These are phyloP conservation scores for Cystobasidium pallidum DNA, from an alignment of 1,284 basidiomycete genomes.

Conservation along the genomic window DNA sequence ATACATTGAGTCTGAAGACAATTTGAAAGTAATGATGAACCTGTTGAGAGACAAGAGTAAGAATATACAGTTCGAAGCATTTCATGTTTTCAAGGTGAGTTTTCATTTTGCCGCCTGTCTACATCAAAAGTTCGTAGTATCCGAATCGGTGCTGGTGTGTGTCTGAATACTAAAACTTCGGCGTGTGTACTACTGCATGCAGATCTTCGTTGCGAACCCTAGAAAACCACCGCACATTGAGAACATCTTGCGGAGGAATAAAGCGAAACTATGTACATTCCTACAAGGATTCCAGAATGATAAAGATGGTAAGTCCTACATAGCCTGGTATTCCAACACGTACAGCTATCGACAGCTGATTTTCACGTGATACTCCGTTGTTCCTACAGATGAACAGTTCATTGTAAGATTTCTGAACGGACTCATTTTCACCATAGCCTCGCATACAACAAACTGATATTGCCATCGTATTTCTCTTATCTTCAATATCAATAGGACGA, in stretches of 20 bases:
- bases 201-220: conserved; percentile 98
- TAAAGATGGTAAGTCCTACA: conserved; percentile 56
- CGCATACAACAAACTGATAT: no score
- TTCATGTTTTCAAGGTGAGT: conserved; percentile 97
- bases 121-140: no score
- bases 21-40: conserved; percentile 99
- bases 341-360: neutral
- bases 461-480: conserved; percentile 21
- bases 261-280: conserved; percentile 88
- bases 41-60: conserved; percentile 93
- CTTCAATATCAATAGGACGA: conserved; percentile 67
- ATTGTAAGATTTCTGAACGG: conserved; percentile 64
- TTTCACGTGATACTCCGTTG: neutral
- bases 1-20: conserved; percentile 83
- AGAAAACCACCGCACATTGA: conserved; percentile 98
- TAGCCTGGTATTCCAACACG: neutral
- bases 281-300: conserved; percentile 95
- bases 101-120: conserved; percentile 8
- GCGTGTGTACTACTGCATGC: no score
- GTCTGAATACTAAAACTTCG: neutral
- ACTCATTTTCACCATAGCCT: no score
- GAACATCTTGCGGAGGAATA: conserved; percentile 85
- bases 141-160: no score
- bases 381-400: conserved; percentile 80
- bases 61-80: conserved; percentile 99